A percentile compares a stretch with the other conserved stretches of the same genome.
Conservation (phyloP, 2,329 filamentous ascomycete genomes). For the Coniochaeta ligniaria region DNA sequence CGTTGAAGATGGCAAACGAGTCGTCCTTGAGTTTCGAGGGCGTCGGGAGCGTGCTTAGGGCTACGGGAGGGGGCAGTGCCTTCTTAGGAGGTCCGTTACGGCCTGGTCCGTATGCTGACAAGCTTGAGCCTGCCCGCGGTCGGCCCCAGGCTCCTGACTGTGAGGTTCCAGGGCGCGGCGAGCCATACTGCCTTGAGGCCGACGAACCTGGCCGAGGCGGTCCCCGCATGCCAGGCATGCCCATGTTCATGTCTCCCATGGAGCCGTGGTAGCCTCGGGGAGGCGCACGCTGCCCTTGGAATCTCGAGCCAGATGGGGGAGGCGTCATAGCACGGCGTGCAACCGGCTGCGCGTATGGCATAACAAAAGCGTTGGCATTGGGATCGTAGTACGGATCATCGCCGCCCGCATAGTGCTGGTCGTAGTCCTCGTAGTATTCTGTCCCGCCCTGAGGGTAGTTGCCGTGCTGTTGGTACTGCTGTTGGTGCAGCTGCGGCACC, state of each 20-base stretch:
- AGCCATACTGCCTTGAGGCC: constrained; percentile 27
- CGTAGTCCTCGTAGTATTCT: constrained; percentile 70
- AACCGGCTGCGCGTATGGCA: constrained; percentile 79
- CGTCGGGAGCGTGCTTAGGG: constrained; percentile 72
- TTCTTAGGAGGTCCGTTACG: constrained; percentile 29
- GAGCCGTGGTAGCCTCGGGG: constrained; percentile 34
- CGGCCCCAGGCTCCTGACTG: constrained; percentile 35
- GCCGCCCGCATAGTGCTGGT: constrained; percentile 55
- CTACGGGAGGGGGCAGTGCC: constrained; percentile 61
- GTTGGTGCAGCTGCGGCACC: constrained; percentile 18
- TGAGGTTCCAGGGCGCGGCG: constrained; percentile 55
- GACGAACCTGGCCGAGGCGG: constrained; percentile 22
- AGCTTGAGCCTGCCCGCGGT: constrained; percentile 43
- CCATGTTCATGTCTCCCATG: constrained; percentile 38
- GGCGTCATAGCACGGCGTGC: constrained; percentile 93
- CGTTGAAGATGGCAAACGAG: constrained; percentile 57
- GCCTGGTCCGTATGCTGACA: constrained; percentile 28
- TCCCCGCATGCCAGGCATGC: constrained; percentile 30
- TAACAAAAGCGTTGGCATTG: constrained; percentile 62
- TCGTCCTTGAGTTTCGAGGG: constrained; percentile 82
- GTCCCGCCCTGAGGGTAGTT: constrained; percentile 13
- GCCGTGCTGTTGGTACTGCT: constrained; percentile 9
- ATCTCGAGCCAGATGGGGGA: constrained; percentile 55
- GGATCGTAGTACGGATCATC: constrained; percentile 63
- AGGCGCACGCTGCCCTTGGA: constrained; percentile 29